Base-by-base conservation (phyloP, 1,139 yeast species). In the Blastobotrys capitulatus region DNA sequence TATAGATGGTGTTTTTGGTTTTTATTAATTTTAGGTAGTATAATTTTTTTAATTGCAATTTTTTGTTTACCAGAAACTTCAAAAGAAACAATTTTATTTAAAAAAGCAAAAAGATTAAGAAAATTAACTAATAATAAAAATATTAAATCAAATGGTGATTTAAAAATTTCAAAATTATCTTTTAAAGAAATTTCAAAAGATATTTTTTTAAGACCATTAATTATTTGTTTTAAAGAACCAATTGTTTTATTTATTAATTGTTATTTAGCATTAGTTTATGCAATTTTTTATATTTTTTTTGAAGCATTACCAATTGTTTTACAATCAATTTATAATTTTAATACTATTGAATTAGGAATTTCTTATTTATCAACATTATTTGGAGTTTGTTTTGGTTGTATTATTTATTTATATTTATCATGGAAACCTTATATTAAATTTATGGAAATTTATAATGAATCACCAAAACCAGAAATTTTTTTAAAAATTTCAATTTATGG, bases 61-160 rank as follows among this genome's bases (percentile, higher is more conserved):
- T 60, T 70, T 41, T 61, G 72, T 39, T 63, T 79, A 35, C 81
- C 82, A 0, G 86, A 81, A 62, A 75, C 84, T 6, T 74, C 68
- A 41, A 72, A 62, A 18, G 69, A 69, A 34, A 73, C 78, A 1
- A 61, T 81, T 20, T 64, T 80, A 8, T 62, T 70, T 46, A 66
- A 79, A 46, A 69, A 74, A 54, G 83, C 83, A 0, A 53, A 60
- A 29, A 63, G 79, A 50, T 64, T 79, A 47, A 68, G 83, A 57
- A 65, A 65, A 41, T 50, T 65, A 10, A 77, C 83, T 9, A 52
- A 48, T 9, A 41, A 51, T 36, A 44, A 51, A 15, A 42, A 38
- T 8, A 47, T 50, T 18, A 32, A 25, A 2, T 47, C 50, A 9
- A 37, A 43, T 9, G 53, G 50, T 8, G 38, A 50, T 20, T 6